phyloP scores from a whole-genome alignment of 208 protist genomes.

The Herpetomonas muscarum region DNA sequence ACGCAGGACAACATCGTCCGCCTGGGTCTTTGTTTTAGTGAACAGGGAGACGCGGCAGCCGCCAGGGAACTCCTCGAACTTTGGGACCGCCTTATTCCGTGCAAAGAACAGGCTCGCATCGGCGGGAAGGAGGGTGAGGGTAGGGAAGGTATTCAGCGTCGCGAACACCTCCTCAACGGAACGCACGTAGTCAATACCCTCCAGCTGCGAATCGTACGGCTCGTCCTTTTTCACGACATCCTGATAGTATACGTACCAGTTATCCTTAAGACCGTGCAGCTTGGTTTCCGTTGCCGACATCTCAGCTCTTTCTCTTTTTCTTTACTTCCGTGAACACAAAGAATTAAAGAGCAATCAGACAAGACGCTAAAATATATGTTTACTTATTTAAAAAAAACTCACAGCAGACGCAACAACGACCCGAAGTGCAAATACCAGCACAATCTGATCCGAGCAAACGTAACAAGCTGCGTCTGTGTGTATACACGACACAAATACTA shows the following conservation, averaged over 20 bases:
- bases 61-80: conserved; percentile 76
- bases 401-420: too few relatives aligned
- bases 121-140: conserved; percentile 46
- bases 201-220: conserved; percentile 39
- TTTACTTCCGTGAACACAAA: neutral
- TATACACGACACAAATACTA: too few relatives aligned
- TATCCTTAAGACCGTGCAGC: conserved; percentile 70
- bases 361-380: too few relatives aligned
- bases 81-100: conserved; percentile 62
- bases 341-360: neutral
- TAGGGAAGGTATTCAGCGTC: conserved; percentile 71
- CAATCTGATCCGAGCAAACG: too few relatives aligned
- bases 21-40: conserved; percentile 64
- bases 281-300: neutral
- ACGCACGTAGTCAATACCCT: conserved; percentile 67
- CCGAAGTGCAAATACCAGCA: too few relatives aligned
- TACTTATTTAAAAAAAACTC: too few relatives aligned
- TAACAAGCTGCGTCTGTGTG: too few relatives aligned
- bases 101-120: conserved; percentile 77
- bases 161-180: conserved; percentile 71
- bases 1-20: conserved; percentile 36
- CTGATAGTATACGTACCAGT: conserved; percentile 82
- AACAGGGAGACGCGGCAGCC: conserved; percentile 66
- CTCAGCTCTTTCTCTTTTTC: neutral
- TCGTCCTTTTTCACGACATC: conserved; percentile 39